Percentiles rank a stretch among this genome's conserved stretches.
Conservation (phyloP, 805 yeast genomes). For the Kluyveromyces starmeri region DNA sequence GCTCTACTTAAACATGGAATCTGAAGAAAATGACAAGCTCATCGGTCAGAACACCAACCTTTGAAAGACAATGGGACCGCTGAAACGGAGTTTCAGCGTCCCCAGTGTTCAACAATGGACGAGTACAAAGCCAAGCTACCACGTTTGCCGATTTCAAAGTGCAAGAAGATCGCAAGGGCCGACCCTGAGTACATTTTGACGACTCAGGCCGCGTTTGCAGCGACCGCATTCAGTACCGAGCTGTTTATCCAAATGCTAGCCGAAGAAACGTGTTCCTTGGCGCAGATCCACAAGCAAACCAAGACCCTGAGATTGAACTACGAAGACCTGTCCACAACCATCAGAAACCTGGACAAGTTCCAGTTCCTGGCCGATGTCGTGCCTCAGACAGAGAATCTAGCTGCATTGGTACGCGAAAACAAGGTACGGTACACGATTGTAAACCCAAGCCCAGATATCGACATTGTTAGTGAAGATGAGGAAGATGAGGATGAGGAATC, state of each 20-base stretch:
- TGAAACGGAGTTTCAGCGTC: too few relatives aligned
- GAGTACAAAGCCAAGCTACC: conserved; percentile 10
- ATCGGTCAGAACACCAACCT: too few relatives aligned
- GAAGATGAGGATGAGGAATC: conserved; percentile 9
- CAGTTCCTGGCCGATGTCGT: conserved; percentile 19
- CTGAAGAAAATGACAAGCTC: too few relatives aligned
- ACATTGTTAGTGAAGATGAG: conserved; percentile 9
- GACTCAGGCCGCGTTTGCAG: conserved; percentile 17
- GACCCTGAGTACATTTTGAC: conserved; percentile 22
- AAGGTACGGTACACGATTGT: conserved; percentile 20
- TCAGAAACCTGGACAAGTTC: conserved; percentile 14
- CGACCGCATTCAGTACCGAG: conserved; percentile 23
- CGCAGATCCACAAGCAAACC: conserved; percentile 13
- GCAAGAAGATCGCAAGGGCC: conserved; percentile 21
- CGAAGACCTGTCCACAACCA: conserved; percentile 17
- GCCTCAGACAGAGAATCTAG: conserved; percentile 18
- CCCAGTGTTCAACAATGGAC: too few relatives aligned
- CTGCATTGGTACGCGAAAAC: conserved; percentile 19
- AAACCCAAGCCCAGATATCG: conserved; percentile 11
- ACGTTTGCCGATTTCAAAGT: conserved; percentile 19
- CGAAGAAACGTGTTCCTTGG: conserved; percentile 15
- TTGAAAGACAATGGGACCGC: too few relatives aligned
- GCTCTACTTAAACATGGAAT: too few relatives aligned
- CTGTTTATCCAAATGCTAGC: conserved; percentile 17
- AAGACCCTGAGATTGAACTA: conserved; percentile 16